phyloP scores from a whole-genome alignment of 768 basidiomycete species.

The Crassisporium funariophilum region DNA sequence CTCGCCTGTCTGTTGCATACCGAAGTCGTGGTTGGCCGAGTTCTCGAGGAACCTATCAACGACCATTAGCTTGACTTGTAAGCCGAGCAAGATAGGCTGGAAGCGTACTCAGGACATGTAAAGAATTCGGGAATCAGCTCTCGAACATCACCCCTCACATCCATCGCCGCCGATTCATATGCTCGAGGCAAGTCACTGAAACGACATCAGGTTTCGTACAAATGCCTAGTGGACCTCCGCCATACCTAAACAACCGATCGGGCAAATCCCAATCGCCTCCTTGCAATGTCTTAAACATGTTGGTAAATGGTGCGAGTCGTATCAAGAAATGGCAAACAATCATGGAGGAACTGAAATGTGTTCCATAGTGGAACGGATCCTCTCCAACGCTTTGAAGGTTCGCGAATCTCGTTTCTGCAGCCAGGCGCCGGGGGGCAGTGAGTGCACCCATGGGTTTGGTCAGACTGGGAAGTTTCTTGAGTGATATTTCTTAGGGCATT shows the following conservation, averaged over 20 bases:
- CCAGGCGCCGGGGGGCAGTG: conserved; percentile 70
- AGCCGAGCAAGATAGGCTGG: neutral
- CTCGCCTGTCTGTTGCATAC: conserved; percentile 74
- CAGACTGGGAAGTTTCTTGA: conserved; percentile 47
- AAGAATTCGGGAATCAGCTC: conserved; percentile 93
- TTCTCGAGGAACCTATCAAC: conserved; percentile 78
- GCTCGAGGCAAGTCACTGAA: conserved; percentile 75
- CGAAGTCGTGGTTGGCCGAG: conserved; percentile 76
- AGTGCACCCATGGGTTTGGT: conserved; percentile 91
- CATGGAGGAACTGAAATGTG: conserved; percentile 97
- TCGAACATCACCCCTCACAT: conserved; percentile 89
- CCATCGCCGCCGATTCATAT: conserved; percentile 82
- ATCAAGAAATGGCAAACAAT: conserved; percentile 95
- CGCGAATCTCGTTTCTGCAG: conserved; percentile 73
- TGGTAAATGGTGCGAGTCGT: conserved; percentile 85
- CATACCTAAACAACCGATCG: conserved; percentile 76
- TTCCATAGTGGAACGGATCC: conserved; percentile 90
- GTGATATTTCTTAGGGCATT: neutral
- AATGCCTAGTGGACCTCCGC: neutral
- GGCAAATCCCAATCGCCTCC: conserved; percentile 96
- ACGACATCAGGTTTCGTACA: neutral
- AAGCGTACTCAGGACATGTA: conserved; percentile 74
- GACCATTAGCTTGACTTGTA: neutral
- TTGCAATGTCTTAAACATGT: conserved; percentile 93
- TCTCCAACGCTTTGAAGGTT: conserved; percentile 81